Evolutionary conservation across 1,284 basidiomycete species (phyloP).

Genomic region (Sporisorium scitamineum): DNA sequence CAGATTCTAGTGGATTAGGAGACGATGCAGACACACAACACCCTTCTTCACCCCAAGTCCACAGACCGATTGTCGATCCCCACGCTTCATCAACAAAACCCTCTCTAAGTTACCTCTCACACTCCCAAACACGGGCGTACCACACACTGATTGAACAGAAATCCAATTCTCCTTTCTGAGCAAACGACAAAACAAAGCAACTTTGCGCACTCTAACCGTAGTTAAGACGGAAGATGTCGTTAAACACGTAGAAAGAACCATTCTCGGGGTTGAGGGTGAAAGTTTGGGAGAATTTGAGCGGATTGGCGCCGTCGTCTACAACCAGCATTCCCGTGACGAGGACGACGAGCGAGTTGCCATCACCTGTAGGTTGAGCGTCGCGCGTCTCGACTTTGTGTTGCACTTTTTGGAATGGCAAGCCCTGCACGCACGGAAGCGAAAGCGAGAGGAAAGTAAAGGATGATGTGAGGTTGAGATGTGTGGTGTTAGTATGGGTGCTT

Average conservation of each 20-base stretch:
- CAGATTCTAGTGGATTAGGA: no score
- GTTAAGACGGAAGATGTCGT: slow-evolving; percentile 67
- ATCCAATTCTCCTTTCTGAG: no score
- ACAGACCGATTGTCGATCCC: no score
- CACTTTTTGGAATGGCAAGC: slow-evolving; percentile 84
- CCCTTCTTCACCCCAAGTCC: no score
- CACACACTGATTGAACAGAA: no score
- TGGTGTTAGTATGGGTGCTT: neutral
- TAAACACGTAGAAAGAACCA: slow-evolving; percentile 84
- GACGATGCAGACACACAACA: no score
- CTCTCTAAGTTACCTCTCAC: no score
- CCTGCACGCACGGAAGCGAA: slow-evolving; percentile 71
- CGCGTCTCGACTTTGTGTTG: slow-evolving; percentile 84
- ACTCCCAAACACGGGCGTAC: no score
- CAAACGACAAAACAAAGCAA: no score
- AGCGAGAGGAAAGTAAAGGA: neutral
- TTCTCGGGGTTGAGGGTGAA: slow-evolving; percentile 90
- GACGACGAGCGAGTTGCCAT: slow-evolving; percentile 80
- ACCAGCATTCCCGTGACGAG: slow-evolving; percentile 85
- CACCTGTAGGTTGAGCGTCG: slow-evolving; percentile 88
- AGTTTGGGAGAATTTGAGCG: slow-evolving; percentile 63
- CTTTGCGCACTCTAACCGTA: slow-evolving; percentile 42
- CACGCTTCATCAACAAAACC: no score
- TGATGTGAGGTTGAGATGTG: no score
- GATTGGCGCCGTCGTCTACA: slow-evolving; percentile 62